These are phyloP conservation scores for Biscogniauxia mediterranea DNA, from an alignment of 2,329 filamentous ascomycete genomes.

Conservation along the genomic window DNA sequence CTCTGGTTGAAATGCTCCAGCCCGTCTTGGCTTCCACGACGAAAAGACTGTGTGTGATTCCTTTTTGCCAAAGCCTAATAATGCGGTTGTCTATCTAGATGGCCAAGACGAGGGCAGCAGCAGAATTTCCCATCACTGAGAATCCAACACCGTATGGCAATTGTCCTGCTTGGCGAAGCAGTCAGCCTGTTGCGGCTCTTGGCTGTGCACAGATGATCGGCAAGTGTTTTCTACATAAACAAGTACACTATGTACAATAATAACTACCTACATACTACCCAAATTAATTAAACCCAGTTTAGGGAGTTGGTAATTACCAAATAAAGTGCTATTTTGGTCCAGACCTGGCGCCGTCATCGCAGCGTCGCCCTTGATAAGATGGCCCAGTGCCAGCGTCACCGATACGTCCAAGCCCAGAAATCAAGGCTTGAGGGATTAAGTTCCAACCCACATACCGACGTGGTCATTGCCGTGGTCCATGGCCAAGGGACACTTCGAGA, in stretches of 20 bases:
- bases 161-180: conserved; percentile 23
- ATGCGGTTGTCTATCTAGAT: conserved; percentile 10
- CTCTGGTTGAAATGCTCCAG: conserved; percentile 16
- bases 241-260: neutral
- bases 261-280: neutral
- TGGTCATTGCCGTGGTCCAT: conserved; percentile 12
- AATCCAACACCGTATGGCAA: conserved; percentile 14
- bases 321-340: conserved; percentile 13
- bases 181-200: conserved; percentile 29
- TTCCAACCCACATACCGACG: conserved; percentile 16
- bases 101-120: conserved; percentile 9
- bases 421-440: conserved; percentile 19
- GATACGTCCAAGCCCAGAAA: neutral
- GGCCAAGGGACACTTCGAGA: conserved; percentile 16
- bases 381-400: conserved; percentile 8
- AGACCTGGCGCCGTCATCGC: conserved; percentile 8
- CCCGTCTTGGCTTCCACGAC: conserved; percentile 23
- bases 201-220: conserved; percentile 23
- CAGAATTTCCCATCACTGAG: conserved; percentile 10
- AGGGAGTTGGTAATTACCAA: conserved; percentile 7
- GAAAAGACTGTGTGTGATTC: neutral
- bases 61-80: conserved; percentile 1
- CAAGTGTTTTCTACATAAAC: conserved; percentile 18
- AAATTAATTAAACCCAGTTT: conserved; percentile 12
- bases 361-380: conserved; percentile 8